Base-by-base conservation (phyloP, 176 grass and related monocot genomes). In the Bonia amplexicaulis region DNA sequence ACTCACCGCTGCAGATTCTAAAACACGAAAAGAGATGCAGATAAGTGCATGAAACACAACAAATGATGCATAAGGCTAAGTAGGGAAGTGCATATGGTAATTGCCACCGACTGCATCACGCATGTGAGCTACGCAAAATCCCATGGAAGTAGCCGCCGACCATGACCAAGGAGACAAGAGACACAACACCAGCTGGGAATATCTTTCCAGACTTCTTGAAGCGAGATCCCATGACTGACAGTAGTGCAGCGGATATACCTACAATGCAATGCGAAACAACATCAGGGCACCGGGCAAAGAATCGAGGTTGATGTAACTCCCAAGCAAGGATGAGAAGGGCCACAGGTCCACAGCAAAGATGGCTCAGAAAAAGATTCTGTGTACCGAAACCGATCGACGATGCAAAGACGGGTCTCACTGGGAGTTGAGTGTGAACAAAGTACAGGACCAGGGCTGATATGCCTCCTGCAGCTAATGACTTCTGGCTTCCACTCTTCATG, bases 161-260 rank as follows among this genome's bases (percentile, higher is more conserved):
- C 94, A 97, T 97, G 35, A 97, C 86, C 3, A 97, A 85, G 29
- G 94, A 97, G 44, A 97, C 76, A 10, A 94, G 79, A 27, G 89
- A 94, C 5, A 97, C 94, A 0, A 97, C 90, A 37, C 94, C 94
- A 0, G 94, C 92, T 8, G 92, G 92, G 85, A 97, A 94, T 84
- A 97, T 84, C 83, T 94, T 97, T 23, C 90, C 55, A 0, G 94
- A 97, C 55, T 94, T 94, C 85, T 90, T 97, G 84, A 97, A 97
- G 64, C 94, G 92, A 20, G 94, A 90, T 20, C 91, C 91, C 94
- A 94, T 97, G 23, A 94, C 87, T 16, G 82, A 76, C 66, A 94
- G 39, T 10, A 97, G 89, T 0, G 94, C 94, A 4, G 71, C 94
- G 0, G 94, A 87, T 85, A 97, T 82, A 71, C 91, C 94, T 97